These are phyloP conservation scores for Metschnikowia borealis DNA, from an alignment of 805 yeast species.

Conservation along the genomic window DNA sequence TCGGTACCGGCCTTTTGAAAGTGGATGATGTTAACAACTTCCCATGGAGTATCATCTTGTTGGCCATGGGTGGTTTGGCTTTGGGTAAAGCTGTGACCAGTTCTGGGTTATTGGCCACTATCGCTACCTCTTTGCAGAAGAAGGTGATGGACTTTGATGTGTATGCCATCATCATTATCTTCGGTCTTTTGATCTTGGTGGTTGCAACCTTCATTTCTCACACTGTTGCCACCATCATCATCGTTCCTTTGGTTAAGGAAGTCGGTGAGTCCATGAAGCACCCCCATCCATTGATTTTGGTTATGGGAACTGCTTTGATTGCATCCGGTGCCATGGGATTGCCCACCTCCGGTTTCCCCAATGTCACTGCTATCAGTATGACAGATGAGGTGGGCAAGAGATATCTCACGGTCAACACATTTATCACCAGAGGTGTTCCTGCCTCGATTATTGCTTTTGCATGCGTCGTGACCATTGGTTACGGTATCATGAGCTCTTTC, in stretches of 20 bases:
- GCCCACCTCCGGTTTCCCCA: constrained; percentile 44
- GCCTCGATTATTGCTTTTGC: constrained; percentile 36
- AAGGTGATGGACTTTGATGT: constrained; percentile 64
- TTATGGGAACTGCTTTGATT: constrained; percentile 40
- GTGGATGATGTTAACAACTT: constrained; percentile 93
- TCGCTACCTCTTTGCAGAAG: constrained; percentile 66
- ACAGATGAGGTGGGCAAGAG: constrained; percentile 40
- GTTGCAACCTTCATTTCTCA: constrained; percentile 44
- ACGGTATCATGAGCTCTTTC: constrained; percentile 32
- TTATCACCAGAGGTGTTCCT: constrained; percentile 42
- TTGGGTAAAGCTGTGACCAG: constrained; percentile 92
- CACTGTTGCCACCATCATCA: constrained; percentile 42
- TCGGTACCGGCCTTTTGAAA: constrained; percentile 82
- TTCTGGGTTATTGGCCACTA: constrained; percentile 77
- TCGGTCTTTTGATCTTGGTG: constrained; percentile 43
- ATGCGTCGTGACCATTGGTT: constrained; percentile 35
- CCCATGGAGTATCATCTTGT: constrained; percentile 91
- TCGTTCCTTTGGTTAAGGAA: constrained; percentile 40
- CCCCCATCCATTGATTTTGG: constrained; percentile 37
- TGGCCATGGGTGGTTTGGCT: constrained; percentile 98
- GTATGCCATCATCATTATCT: constrained; percentile 68
- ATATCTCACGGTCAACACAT: constrained; percentile 38
- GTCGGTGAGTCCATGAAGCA: constrained; percentile 35
- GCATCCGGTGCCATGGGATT: constrained; percentile 45
- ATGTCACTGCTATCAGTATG: constrained; percentile 42